phyloP scores from a whole-genome alignment of 805 yeast species.

The Pichia manshurica region DNA sequence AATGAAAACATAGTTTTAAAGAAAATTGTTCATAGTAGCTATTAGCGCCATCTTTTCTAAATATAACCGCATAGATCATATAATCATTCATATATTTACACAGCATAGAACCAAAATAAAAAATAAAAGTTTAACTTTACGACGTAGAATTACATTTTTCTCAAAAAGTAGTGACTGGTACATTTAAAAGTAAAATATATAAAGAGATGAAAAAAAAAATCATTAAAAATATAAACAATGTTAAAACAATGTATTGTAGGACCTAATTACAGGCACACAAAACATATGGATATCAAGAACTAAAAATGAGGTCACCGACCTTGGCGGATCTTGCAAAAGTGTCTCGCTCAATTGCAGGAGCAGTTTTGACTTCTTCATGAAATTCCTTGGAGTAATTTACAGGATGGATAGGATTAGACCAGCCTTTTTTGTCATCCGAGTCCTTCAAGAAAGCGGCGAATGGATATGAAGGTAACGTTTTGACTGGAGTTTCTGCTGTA shows the following conservation, averaged over 20 bases:
- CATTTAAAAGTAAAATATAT: too few relatives aligned
- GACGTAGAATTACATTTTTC: too few relatives aligned
- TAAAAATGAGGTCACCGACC: slow-evolving; percentile 3
- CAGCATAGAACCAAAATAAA: background rate
- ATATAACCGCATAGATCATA: background rate
- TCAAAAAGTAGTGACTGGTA: too few relatives aligned
- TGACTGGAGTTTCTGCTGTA: slow-evolving; percentile 47
- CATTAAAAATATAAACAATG: too few relatives aligned
- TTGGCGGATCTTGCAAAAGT: slow-evolving; percentile 18
- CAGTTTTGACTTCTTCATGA: slow-evolving; percentile 22
- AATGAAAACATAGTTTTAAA: slow-evolving; percentile 26
- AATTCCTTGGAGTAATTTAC: slow-evolving; percentile 22
- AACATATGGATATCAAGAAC: background rate
- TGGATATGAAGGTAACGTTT: slow-evolving; percentile 56
- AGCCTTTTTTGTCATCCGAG: slow-evolving; percentile 35
- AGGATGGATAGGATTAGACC: slow-evolving; percentile 34
- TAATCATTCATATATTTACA: background rate
- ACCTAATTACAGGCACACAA: too few relatives aligned
- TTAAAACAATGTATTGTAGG: too few relatives aligned
- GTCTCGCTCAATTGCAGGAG: slow-evolving; percentile 20
- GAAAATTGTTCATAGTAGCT: slow-evolving; percentile 18
- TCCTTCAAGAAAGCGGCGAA: slow-evolving; percentile 49
- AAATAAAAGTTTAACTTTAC: background rate
- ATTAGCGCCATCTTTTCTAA: background rate
- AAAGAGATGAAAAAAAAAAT: too few relatives aligned